These are phyloP conservation scores for Spencermartinsiella europaea DNA, from an alignment of 805 yeast species.

Conservation along the genomic window DNA sequence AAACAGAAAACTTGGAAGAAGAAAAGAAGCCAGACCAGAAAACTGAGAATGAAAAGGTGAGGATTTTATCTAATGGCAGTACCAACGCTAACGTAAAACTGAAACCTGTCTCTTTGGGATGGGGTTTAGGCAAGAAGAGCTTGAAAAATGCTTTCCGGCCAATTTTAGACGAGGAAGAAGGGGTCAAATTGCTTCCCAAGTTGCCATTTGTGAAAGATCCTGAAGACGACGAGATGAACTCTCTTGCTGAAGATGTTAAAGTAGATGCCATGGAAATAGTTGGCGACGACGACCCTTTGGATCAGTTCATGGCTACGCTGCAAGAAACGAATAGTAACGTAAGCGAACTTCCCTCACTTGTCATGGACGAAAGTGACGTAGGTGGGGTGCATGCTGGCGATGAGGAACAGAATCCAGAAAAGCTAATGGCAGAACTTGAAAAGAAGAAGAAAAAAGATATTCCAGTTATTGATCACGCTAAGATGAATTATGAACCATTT, in stretches of 20 bases:
- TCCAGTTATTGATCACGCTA: conserved; percentile 42
- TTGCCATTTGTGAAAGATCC: neutral
- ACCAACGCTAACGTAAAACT: neutral
- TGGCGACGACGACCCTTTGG: conserved; percentile 41
- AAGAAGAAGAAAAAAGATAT: conserved; percentile 47
- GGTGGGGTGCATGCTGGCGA: conserved; percentile 26
- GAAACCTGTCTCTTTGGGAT: neutral
- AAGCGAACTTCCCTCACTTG: conserved; percentile 9
- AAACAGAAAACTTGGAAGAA: no score
- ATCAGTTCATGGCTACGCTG: conserved; percentile 38
- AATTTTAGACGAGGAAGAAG: conserved; percentile 11
- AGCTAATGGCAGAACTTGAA: conserved; percentile 28
- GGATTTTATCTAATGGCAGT: neutral
- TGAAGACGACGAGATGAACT: conserved; percentile 5
- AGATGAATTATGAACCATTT: conserved; percentile 47
- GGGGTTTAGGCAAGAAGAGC: neutral
- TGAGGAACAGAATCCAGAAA: conserved; percentile 27
- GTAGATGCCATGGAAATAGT: conserved; percentile 10
- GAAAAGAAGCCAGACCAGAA: neutral
- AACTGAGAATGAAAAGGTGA: conserved; percentile 1
- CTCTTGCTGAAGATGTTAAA: conserved; percentile 2
- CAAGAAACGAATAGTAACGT: conserved; percentile 13
- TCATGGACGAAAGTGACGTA: conserved; percentile 16
- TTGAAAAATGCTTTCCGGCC: neutral
- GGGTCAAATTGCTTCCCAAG: conserved; percentile 2